Conservation (phyloP, 768 basidiomycete genomes). For the Pisolithus tinctorius region DNA sequence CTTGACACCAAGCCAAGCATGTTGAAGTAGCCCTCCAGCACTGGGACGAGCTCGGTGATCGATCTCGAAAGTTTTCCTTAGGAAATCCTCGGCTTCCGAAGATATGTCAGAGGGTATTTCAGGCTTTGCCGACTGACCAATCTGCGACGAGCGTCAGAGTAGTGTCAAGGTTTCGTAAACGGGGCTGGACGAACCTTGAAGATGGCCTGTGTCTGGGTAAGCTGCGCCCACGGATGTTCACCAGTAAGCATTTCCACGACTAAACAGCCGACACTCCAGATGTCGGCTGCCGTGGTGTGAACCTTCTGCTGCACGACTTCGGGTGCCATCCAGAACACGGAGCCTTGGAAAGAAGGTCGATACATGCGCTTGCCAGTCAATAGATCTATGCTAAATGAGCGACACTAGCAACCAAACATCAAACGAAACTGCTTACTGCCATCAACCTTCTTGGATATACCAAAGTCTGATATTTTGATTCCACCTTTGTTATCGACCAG, state of each 20-base stretch:
- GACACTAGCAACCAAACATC: constrained; percentile 17
- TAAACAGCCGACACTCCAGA: constrained; percentile 94
- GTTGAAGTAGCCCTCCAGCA: constrained; percentile 67
- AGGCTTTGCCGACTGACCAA: constrained; percentile 86
- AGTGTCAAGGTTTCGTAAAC: neutral
- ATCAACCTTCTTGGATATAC: constrained; percentile 96
- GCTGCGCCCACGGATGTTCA: constrained; percentile 90
- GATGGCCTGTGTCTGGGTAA: constrained; percentile 99
- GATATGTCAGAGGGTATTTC: constrained; percentile 90
- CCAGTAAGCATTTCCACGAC: constrained; percentile 97
- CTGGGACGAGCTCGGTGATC: constrained; percentile 76
- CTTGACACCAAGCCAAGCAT: constrained; percentile 57
- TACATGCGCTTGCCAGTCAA: constrained; percentile 64
- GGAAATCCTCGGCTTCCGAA: constrained; percentile 79
- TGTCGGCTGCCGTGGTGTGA: constrained; percentile 89
- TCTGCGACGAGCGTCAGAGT: constrained; percentile 40
- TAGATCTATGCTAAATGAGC: constrained; percentile 25
- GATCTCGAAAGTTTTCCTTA: constrained; percentile 80
- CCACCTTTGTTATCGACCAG: constrained; percentile 97
- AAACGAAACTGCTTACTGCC: constrained; percentile 60
- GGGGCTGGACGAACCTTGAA: constrained; percentile 61
- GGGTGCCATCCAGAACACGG: constrained; percentile 99
- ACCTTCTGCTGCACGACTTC: constrained; percentile 96
- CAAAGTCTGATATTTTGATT: constrained; percentile 95
- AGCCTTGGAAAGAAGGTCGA: constrained; percentile 91